A percentile compares a stretch with the other conserved stretches of the same genome.
phyloP scores from a whole-genome alignment of 805 yeast genomes.

The Teunomyces pallodes region DNA sequence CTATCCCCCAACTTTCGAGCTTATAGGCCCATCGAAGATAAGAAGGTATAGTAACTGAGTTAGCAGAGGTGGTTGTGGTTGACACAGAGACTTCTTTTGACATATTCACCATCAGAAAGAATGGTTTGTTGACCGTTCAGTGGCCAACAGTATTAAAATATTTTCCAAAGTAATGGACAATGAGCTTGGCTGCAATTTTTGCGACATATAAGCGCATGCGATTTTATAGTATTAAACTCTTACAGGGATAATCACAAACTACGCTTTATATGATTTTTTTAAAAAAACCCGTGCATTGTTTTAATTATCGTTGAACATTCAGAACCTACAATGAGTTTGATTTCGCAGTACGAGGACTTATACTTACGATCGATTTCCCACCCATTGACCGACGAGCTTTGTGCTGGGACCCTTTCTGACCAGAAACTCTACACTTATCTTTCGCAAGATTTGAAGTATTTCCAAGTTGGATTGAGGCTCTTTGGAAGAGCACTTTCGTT shows the following conservation, averaged over 20 bases:
- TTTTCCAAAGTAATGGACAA: too few relatives aligned
- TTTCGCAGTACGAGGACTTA: neutral
- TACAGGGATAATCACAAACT: neutral
- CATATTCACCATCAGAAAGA: neutral
- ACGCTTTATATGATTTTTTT: neutral
- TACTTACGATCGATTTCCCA: neutral
- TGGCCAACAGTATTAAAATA: too few relatives aligned
- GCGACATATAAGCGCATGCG: constrained; percentile 2
- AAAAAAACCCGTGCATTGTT: neutral
- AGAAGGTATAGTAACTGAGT: neutral
- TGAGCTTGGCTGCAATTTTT: neutral
- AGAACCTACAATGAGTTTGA: neutral
- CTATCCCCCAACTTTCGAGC: constrained; percentile 29
- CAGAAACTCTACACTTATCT: constrained; percentile 42
- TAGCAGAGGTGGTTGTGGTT: neutral
- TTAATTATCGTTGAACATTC: too few relatives aligned
- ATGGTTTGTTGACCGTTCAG: too few relatives aligned
- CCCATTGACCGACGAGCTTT: constrained; percentile 41
- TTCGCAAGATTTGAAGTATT: constrained; percentile 49
- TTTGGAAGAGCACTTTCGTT: constrained; percentile 44
- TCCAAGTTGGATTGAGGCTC: constrained; percentile 40
- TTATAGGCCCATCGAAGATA: constrained; percentile 12
- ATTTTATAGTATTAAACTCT: neutral
- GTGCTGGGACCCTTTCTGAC: constrained; percentile 45
- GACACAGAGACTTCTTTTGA: neutral